phyloP scores from a whole-genome alignment of 2,329 filamentous ascomycete genomes.

The Botrytis pseudocinerea region DNA sequence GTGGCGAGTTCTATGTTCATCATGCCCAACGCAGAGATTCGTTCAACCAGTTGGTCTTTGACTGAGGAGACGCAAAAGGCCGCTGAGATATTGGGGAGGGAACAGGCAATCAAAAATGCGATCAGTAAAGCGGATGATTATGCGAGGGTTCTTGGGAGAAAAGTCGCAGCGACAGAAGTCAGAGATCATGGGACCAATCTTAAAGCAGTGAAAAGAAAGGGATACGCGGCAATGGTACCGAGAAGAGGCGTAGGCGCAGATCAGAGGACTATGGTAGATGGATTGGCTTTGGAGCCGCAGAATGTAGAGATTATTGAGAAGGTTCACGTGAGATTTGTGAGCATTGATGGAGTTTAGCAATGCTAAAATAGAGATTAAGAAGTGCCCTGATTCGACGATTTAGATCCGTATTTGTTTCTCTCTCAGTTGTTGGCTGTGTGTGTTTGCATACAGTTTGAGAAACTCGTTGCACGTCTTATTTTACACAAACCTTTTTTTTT shows the following conservation, averaged over 20 bases:
- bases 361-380: not conserved
- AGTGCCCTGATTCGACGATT: not conserved
- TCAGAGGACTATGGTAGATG: not conserved
- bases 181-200: slow-evolving; percentile 1
- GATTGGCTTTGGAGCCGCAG: not conserved
- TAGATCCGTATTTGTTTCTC: not conserved
- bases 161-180: not conserved
- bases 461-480: not conserved
- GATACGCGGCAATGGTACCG: not conserved
- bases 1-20: slow-evolving; percentile 5
- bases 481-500: too few species aligned
- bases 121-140: slow-evolving; percentile 1
- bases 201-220: not conserved
- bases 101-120: not conserved
- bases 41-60: not conserved
- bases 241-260: not conserved
- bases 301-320: not conserved
- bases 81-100: not conserved
- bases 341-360: not conserved
- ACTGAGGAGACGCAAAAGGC: not conserved
- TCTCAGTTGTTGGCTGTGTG: not conserved
- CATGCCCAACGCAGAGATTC: not conserved
- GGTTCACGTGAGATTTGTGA: slow-evolving; percentile 8
- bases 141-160: not conserved
- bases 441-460: not conserved